These are phyloP conservation scores for Ophidiomyces ophidiicola DNA, from an alignment of 2,329 filamentous ascomycete genomes.

Conservation along the genomic window DNA sequence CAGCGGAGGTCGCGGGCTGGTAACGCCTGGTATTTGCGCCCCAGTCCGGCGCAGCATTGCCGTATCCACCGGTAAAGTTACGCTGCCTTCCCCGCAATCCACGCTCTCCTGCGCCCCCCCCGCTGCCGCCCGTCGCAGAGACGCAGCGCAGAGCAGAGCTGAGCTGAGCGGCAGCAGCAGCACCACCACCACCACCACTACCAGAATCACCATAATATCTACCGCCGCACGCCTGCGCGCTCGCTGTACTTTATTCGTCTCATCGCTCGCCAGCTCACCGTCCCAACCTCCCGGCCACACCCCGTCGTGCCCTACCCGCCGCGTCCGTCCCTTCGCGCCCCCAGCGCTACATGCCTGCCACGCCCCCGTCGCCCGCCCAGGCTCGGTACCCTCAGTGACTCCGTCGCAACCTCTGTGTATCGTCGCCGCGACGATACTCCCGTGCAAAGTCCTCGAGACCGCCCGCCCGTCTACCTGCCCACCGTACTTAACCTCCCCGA, in stretches of 20 bases:
- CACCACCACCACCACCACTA: too few species aligned
- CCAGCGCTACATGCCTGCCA: constrained; percentile 8
- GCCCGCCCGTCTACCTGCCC: constrained; percentile 5
- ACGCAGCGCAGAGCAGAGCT: too few species aligned
- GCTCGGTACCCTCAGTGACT: constrained; percentile 10
- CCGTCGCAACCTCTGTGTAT: constrained; percentile 5
- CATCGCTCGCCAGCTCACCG: neutral
- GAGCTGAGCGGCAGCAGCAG: neutral
- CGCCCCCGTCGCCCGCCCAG: constrained; percentile 6
- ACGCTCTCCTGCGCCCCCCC: neutral
- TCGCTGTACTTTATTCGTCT: too few species aligned
- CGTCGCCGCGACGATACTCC: constrained; percentile 9
- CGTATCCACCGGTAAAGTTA: constrained; percentile 4
- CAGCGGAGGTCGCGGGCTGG: neutral
- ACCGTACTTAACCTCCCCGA: constrained; percentile 8
- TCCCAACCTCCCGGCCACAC: neutral
- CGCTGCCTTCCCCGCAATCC: constrained; percentile 8
- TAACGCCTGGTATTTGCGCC: neutral
- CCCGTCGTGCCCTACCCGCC: constrained; percentile 2
- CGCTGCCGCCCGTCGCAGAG: neutral
- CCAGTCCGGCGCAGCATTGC: neutral
- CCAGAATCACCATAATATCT: too few species aligned
- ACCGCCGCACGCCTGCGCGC: too few species aligned
- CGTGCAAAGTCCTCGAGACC: constrained; percentile 6
- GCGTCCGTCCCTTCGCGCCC: constrained; percentile 4